Evolutionary conservation across 805 yeast species (phyloP).

Genomic region (Debaryomyces prosopidis): DNA sequence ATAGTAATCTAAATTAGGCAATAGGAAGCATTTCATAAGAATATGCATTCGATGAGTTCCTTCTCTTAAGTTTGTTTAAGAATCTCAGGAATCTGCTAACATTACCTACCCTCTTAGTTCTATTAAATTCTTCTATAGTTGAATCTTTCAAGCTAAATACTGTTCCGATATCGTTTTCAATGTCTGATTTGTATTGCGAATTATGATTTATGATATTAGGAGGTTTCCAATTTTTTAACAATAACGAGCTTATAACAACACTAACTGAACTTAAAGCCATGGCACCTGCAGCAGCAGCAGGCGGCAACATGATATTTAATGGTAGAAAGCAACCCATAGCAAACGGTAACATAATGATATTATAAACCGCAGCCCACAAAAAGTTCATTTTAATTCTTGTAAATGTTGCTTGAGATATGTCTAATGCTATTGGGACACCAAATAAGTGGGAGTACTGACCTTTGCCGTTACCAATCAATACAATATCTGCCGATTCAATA

Average conservation of each 20-base stretch:
- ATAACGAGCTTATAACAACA: slow-evolving; percentile 78
- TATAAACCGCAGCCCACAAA: slow-evolving; percentile 84
- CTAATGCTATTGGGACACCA: slow-evolving; percentile 62
- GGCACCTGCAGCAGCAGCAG: slow-evolving; percentile 85
- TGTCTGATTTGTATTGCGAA: slow-evolving; percentile 13
- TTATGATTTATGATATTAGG: slow-evolving; percentile 20
- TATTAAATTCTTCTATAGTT: slow-evolving; percentile 24
- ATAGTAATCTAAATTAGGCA: neutral
- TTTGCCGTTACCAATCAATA: slow-evolving; percentile 50
- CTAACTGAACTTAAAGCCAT: slow-evolving; percentile 94
- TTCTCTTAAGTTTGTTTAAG: neutral
- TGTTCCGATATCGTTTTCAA: slow-evolving; percentile 17
- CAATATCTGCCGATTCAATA: slow-evolving; percentile 94
- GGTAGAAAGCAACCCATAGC: slow-evolving; percentile 92
- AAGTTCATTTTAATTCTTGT: slow-evolving; percentile 76
- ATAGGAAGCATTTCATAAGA: slow-evolving; percentile 5
- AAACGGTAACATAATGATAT: slow-evolving; percentile 81
- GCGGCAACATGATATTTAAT: slow-evolving; percentile 74
- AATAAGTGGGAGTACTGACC: slow-evolving; percentile 31
- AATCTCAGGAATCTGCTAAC: neutral
- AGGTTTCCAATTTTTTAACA: slow-evolving; percentile 64
- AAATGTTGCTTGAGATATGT: slow-evolving; percentile 71
- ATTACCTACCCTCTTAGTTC: slow-evolving; percentile 3
- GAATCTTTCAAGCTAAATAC: slow-evolving; percentile 27
- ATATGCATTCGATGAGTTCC: neutral